Evolutionary conservation across 1,139 yeast species (phyloP), one percentile per base, ranked within the genome.

Genomic region (Geotrichum macrosporum): DNA sequence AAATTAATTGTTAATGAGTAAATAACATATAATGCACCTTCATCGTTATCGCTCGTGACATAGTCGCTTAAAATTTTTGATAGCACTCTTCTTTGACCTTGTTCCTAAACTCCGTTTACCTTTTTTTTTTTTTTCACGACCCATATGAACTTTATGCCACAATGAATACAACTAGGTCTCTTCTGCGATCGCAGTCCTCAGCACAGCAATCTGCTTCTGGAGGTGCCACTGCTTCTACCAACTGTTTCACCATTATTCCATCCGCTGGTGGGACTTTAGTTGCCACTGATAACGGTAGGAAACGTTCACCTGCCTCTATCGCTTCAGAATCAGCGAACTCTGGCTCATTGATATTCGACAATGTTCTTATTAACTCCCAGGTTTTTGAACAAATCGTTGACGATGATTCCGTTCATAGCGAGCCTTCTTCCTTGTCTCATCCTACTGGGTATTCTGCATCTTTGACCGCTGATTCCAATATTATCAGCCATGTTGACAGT

Each of bases 301-400:
- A 10, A 21, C 16, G 24, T 10, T 5, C 32, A 9, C 8, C 18
- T 15, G 32, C 5, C 19, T 29, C 41, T 4, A 12, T 15, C 4
- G 6, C 32, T 19, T 27, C 27, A 8, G 27, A 24, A 24, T 24
- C 27, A 24, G 27, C 27, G 27, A 8, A 22, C 6, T 6, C 41
- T 8, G 3, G 12, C 22, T 27, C 34, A 6, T 9, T 4, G 22
- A 16, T 37, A 10, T 27, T 33, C 13, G 47, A 38, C 15, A 29
- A 40, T 18, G 47, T 44, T n/a, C 39, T 44, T 39, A 29, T 44
- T 15, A 44, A 44, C 43, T 37, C 42, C 3, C 47, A 37, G 15
- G 31, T 29, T 1, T 35, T 44, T 13, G 47, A 44, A 13, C 26
- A 19, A 35, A 10, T 35, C 38, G 10, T 24, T 6, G 10, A 24